Evolutionary conservation across 139 green algal species (phyloP), one percentile per base, ranked within the genome.

Genomic region (Klebsormidium nitens): DNA sequence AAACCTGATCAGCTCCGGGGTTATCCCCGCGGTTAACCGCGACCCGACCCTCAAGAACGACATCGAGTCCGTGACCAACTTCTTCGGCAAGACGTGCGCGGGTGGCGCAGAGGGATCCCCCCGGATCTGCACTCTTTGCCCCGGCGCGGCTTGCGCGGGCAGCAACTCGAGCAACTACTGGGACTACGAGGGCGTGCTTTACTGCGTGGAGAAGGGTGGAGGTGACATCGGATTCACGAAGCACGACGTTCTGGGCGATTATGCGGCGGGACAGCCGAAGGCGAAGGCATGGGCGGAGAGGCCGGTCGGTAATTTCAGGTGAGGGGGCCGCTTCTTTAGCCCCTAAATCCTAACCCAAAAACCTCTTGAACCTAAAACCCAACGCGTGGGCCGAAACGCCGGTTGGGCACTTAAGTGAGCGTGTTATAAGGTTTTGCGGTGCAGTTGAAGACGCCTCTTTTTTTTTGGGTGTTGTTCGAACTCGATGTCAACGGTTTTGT

Each of bases 41-140:
- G 62, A 69, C n/a, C 5, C 17, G 37, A 69, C 44, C 8, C 11
- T 37, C 34, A 64, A 59, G 39, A 58, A 69, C 28, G 62, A 56
- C 23, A 29, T 34, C 26, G 62, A 69, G 8, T 59, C 37, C 26
- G 37, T 40, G 26, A 5, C 31, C 5, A 5, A 38, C 17, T 66
- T 47, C 58, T 66, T 66, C 29, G 42, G 42, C 11, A 14, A 50
- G 11, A 14, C 14, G 42, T 50, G 42, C 42, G 14, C 14, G 42
- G 11, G 11, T 8, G 11, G 42, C 42, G 42, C 14, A 14, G 14
- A 8, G 42, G 42, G 11, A 50, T 50, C 8, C 14, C 42, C 14
- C 11, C 42, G 8, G 14, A 50, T 50, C 8, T 50, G 42, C 14
- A 8, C 42, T 50, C 11, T 14, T 26, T 50, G 42, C 42, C 42